Conservation (phyloP, 75 land plant species). For the Cunninghamia lanceolata region DNA sequence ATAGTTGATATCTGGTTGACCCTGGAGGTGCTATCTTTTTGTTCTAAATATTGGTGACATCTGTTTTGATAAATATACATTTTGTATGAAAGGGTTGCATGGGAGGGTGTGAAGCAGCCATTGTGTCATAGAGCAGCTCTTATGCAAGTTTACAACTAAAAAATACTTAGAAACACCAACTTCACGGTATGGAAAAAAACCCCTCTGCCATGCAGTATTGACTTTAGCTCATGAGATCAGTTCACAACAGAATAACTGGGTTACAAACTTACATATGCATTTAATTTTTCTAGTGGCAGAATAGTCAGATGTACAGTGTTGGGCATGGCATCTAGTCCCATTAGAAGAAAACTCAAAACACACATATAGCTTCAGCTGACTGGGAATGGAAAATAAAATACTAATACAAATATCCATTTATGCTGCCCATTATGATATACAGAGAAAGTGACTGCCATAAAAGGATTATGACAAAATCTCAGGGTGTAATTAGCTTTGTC, state of each 20-base stretch:
- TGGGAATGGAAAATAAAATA: not conserved
- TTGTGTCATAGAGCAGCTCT: not conserved
- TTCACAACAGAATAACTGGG: not conserved
- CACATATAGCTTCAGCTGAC: not conserved
- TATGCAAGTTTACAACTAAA: not conserved
- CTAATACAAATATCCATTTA: not conserved
- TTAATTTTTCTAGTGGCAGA: not conserved
- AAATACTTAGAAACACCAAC: not conserved
- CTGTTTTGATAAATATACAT: not conserved
- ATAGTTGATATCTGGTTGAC: not conserved
- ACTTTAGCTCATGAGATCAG: not conserved
- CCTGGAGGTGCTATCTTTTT: not conserved
- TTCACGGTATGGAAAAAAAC: not conserved
- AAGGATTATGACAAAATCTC: no score
- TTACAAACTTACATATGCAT: not conserved
- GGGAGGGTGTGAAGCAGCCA: not conserved
- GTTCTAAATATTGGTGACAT: not conserved
- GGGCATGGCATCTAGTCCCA: not conserved
- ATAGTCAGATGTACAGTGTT: not conserved
- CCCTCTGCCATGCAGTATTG: not conserved
- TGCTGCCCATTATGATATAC: not conserved
- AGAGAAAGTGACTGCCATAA: no score
- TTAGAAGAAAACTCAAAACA: not conserved
- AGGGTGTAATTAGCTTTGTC: not conserved
- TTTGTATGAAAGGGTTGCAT: not conserved